phyloP scores from a whole-genome alignment of 129 eudicot genomes.

The Rutidosis leptorrhynchoides region DNA sequence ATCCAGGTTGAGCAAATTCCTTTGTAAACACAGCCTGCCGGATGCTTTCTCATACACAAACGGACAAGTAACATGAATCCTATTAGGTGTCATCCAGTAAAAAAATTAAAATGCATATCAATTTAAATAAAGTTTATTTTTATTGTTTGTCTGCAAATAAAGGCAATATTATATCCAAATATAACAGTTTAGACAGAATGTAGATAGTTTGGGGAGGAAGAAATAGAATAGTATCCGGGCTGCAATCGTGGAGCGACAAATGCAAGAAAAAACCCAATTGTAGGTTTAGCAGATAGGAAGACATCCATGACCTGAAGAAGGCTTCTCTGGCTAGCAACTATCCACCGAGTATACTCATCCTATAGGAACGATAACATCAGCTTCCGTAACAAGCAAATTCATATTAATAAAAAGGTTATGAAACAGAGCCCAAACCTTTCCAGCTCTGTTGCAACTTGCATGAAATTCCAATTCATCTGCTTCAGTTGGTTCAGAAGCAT shows the following conservation, averaged over 20 bases:
- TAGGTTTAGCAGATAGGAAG: slow-evolving; percentile 87
- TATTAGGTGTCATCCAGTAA: slow-evolving; percentile 67
- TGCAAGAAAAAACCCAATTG: slow-evolving; percentile 97
- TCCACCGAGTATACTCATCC: slow-evolving; percentile 98
- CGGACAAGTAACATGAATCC: slow-evolving; percentile 98
- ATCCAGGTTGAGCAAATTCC: slow-evolving; percentile 99
- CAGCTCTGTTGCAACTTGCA: slow-evolving; percentile 94
- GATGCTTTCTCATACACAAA: slow-evolving; percentile 84
- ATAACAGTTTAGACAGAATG: background rate
- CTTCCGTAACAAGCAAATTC: background rate
- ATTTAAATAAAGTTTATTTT: background rate
- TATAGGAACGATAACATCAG: slow-evolving; percentile 26
- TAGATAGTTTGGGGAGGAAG: slow-evolving; percentile 85
- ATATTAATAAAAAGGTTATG: background rate
- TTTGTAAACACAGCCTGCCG: slow-evolving; percentile 79
- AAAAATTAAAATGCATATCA: background rate
- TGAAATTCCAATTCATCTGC: slow-evolving; percentile 82
- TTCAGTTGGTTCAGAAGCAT: slow-evolving; percentile 86
- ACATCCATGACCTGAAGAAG: slow-evolving; percentile 89
- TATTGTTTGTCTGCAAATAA: background rate
- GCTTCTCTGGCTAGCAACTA: slow-evolving; percentile 86
- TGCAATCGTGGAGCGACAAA: slow-evolving; percentile 88
- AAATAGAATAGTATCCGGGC: slow-evolving; percentile 94
- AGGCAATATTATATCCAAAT: background rate
- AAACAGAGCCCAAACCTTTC: slow-evolving; percentile 59